Conservation (phyloP, 2,329 filamentous ascomycete genomes). For the Penicillium expansum region DNA sequence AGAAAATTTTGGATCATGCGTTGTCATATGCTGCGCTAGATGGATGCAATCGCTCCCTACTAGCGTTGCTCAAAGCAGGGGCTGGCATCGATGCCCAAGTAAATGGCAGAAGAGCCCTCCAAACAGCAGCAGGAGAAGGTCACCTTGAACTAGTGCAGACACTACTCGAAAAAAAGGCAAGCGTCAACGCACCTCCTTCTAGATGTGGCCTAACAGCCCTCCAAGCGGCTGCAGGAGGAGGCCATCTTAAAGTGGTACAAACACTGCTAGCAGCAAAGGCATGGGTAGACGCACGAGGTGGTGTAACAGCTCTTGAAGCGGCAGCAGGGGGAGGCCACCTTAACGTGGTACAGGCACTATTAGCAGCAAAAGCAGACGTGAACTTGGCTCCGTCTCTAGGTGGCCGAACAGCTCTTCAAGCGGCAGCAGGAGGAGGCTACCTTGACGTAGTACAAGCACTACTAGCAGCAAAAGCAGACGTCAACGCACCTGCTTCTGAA, state of each 20-base stretch:
- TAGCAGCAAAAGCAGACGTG: neutral
- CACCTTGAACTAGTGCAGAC: fast-evolving
- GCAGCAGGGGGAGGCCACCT: neutral
- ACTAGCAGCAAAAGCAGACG: neutral
- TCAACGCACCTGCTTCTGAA: neutral
- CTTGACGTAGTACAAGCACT: neutral
- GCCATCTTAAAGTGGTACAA: neutral
- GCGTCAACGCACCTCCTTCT: neutral
- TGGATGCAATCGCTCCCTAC: neutral
- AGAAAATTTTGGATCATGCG: neutral
- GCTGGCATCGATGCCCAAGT: neutral
- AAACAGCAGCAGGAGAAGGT: neutral
- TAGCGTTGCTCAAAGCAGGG: neutral
- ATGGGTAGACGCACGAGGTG: no score
- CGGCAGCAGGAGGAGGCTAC: neutral
- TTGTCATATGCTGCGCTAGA: neutral
- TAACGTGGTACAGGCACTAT: neutral
- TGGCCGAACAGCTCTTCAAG: no score
- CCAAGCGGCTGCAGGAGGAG: neutral
- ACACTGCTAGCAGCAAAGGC: neutral
- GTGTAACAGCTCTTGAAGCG: no score
- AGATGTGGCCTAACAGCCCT: neutral
- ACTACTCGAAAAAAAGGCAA: neutral
- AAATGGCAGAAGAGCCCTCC: neutral
- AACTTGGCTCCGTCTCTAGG: no score